Percentiles rank a stretch among this genome's conserved stretches.
These are phyloP conservation scores for Teunomyces aglyptinius DNA, from an alignment of 805 yeast genomes.

Conservation along the genomic window DNA sequence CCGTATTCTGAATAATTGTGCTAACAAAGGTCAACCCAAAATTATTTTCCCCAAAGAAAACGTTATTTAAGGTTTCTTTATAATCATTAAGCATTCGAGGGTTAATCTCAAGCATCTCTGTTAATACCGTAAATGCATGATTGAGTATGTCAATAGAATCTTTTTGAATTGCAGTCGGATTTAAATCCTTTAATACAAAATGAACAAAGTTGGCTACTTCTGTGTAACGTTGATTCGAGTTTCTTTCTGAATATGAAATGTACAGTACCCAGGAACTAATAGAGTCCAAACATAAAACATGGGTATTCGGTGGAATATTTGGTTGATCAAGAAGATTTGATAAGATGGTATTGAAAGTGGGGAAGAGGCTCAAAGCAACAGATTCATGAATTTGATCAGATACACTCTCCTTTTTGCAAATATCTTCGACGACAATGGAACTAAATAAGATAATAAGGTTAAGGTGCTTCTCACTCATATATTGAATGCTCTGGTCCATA, in stretches of 20 bases:
- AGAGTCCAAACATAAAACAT: constrained; percentile 21
- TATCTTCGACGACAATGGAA: constrained; percentile 53
- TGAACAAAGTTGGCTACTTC: constrained; percentile 9
- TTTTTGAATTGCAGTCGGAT: not conserved
- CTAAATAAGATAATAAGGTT: constrained; percentile 31
- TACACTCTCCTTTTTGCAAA: constrained; percentile 31
- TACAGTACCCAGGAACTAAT: constrained; percentile 38
- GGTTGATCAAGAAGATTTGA: constrained; percentile 1
- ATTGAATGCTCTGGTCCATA: not conserved
- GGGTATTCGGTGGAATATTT: constrained; percentile 2
- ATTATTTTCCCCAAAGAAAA: constrained; percentile 38
- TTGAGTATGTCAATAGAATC: constrained; percentile 12
- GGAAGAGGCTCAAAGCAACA: constrained; percentile 36
- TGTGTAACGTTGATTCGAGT: constrained; percentile 30
- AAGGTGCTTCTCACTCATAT: constrained; percentile 12
- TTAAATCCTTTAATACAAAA: constrained; percentile 7
- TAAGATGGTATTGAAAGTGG: constrained; percentile 17
- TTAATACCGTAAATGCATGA: constrained; percentile 29
- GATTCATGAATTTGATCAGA: constrained; percentile 34
- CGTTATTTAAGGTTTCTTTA: constrained; percentile 25
- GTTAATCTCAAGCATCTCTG: constrained; percentile 47
- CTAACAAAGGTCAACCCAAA: constrained; percentile 47
- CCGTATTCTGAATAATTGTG: constrained; percentile 27
- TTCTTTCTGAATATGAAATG: constrained; percentile 33
- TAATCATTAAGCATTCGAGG: constrained; percentile 37